Evolutionary conservation across 164 flowering plant species (phyloP).

Genomic region (Stephania yunnanensis): DNA sequence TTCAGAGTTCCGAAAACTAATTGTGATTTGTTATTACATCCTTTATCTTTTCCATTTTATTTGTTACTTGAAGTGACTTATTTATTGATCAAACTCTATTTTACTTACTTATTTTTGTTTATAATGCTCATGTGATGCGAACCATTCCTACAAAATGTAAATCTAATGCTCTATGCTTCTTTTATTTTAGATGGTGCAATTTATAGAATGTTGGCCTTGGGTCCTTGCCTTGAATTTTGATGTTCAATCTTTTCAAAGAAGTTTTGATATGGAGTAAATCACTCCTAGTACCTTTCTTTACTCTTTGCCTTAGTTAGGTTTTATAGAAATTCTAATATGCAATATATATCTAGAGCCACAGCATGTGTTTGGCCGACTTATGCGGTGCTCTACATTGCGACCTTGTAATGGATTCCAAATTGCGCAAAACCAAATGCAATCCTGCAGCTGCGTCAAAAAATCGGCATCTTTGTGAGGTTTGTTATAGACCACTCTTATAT

Average conservation of each 20-base stretch:
- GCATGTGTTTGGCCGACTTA: conserved; percentile 90
- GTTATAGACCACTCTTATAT: conserved; percentile 12
- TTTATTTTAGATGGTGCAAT: too few relatives aligned
- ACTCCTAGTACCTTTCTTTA: neutral
- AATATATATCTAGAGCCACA: conserved; percentile 47
- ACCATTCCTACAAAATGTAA: neutral
- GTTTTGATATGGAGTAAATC: neutral
- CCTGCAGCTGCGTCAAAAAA: conserved; percentile 89
- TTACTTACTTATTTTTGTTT: neutral
- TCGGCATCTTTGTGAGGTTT: conserved; percentile 86
- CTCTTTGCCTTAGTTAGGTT: neutral
- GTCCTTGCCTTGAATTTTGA: neutral
- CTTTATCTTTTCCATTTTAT: too few relatives aligned
- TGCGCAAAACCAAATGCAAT: conserved; percentile 69
- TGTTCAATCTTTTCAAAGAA: neutral
- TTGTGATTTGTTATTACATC: neutral
- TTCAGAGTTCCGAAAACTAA: neutral
- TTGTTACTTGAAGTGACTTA: neutral
- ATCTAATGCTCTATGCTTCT: neutral
- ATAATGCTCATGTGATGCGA: neutral
- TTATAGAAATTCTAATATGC: conserved; percentile 1
- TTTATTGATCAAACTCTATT: neutral
- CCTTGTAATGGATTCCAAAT: conserved; percentile 42
- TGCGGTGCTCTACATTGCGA: conserved; percentile 98
- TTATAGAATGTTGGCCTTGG: neutral